Evolutionary conservation across 2,329 filamentous ascomycete species (phyloP).

Genomic region (Xylariaceae sp.): DNA sequence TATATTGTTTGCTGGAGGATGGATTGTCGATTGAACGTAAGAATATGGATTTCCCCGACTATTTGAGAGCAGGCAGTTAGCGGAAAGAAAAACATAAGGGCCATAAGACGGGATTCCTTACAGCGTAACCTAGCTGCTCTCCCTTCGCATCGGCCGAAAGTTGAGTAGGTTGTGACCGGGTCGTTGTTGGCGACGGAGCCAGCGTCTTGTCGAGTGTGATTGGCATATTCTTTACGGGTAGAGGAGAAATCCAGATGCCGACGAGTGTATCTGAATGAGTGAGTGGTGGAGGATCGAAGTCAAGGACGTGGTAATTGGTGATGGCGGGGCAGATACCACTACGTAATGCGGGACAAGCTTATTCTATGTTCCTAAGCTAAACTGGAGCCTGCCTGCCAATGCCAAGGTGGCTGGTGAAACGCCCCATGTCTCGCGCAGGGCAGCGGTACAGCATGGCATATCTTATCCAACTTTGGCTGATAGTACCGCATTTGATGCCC

Average conservation of each 20-base stretch:
- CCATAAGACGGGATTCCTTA: conserved; percentile 52
- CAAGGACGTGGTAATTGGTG: conserved; percentile 4
- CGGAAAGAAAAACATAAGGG: neutral
- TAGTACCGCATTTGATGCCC: too few species aligned
- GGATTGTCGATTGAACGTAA: conserved; percentile 91
- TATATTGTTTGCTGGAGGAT: conserved; percentile 81
- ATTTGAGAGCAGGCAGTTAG: conserved; percentile 10
- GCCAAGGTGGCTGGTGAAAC: conserved; percentile 1
- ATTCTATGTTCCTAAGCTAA: conserved; percentile 7
- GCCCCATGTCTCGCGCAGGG: too few species aligned
- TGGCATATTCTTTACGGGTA: conserved; percentile 37
- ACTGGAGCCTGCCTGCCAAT: neutral
- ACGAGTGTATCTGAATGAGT: neutral
- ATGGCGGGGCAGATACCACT: conserved; percentile 9
- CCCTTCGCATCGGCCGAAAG: conserved; percentile 86
- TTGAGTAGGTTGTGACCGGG: conserved; percentile 81
- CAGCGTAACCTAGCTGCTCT: conserved; percentile 87
- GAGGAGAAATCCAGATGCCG: neutral
- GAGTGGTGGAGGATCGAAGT: conserved; percentile 6
- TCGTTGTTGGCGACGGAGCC: conserved; percentile 79
- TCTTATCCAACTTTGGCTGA: too few species aligned
- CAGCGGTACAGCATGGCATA: too few species aligned
- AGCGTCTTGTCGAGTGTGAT: conserved; percentile 66
- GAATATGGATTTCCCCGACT: conserved; percentile 97
- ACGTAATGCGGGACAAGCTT: too few species aligned